Evolutionary conservation across 208 protist genomes (phyloP), one percentile per base, ranked within the genome.

Genomic region (Leishmania amazonensis): DNA sequence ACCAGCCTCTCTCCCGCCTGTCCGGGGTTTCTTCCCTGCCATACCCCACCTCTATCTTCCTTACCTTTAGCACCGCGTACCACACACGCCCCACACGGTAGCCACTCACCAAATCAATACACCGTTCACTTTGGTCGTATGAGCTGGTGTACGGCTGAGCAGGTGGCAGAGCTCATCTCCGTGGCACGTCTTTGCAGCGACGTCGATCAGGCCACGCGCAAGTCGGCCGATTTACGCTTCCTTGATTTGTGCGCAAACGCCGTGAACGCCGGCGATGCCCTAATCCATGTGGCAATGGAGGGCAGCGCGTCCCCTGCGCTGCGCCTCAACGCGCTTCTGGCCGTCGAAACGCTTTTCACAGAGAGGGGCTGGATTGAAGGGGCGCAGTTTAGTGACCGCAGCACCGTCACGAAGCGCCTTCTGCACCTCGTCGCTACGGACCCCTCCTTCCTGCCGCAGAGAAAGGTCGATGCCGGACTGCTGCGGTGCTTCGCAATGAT

Each of bases 211-310:
- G 58, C 67, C 15, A 80, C 83, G 15, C 85, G 85, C 19, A 90
- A 88, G 64, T 74, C 74, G 13, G 87, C 88, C 9, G 87, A 90
- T 28, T 35, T 89, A 70, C 67, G 73, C 3, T 80, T 95, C 54
- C 79, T 91, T 6, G 78, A 86, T 24, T 17, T 91, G 45, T 89
- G 89, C 54, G 62, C 70, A 1, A 70, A 67, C 24, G 80, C 88
- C 17, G 79, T 91, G 28, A 95, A 95, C 75, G 85, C 89, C 24
- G 92, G 92, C 13, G 88, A 95, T 80, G 79, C 85, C 0, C 79
- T 95, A 45, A 64, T 89, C 19, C 65, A 87, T 8, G 75, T 95
- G 19, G 79, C 83, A 3, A 70, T 84, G n/a, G 80, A 86, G 31
- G 9, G 28, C 4, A 72, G 78, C 15, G 35, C 62, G 6, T 57